phyloP scores from a whole-genome alignment of 495 filamentous ascomycete genomes.

The Penicillium waksmanii region DNA sequence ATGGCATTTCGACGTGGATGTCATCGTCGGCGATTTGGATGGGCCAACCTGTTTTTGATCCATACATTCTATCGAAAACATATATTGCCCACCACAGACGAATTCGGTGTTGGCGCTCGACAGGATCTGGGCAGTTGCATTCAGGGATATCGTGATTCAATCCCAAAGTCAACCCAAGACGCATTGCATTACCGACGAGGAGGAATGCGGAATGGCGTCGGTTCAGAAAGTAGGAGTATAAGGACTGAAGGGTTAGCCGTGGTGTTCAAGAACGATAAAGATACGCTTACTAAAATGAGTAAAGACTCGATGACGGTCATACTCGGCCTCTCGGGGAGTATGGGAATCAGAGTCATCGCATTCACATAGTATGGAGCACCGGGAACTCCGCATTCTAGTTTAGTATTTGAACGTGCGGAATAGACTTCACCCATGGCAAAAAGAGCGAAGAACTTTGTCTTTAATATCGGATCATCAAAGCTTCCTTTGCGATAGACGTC shows the following conservation, averaged over 20 bases:
- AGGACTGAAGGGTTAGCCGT: conserved; percentile 24
- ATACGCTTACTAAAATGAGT: conserved; percentile 27
- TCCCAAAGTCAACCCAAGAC: conserved; percentile 33
- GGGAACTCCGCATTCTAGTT: conserved; percentile 27
- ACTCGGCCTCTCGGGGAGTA: conserved; percentile 35
- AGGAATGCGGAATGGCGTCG: conserved; percentile 36
- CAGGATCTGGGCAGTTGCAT: conserved; percentile 27
- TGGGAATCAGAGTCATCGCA: conserved; percentile 35
- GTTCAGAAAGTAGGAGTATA: conserved; percentile 40
- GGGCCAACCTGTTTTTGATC: conserved; percentile 37
- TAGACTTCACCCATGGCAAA: conserved; percentile 41
- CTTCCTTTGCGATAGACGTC: conserved; percentile 19
- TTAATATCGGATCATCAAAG: conserved; percentile 30
- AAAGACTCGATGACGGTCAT: conserved; percentile 31
- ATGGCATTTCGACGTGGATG: conserved; percentile 38
- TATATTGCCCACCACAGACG: conserved; percentile 41
- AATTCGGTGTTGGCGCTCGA: conserved; percentile 34
- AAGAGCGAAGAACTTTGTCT: conserved; percentile 35
- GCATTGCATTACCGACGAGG: conserved; percentile 35
- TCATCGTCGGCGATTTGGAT: conserved; percentile 35
- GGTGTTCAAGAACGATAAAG: neutral
- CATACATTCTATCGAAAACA: conserved; percentile 39
- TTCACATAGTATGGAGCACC: conserved; percentile 36
- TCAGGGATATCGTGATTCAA: conserved; percentile 40
- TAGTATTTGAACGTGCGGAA: conserved; percentile 20